Evolutionary conservation across 208 protist species (phyloP).

Genomic region (Trypanosoma mega): DNA sequence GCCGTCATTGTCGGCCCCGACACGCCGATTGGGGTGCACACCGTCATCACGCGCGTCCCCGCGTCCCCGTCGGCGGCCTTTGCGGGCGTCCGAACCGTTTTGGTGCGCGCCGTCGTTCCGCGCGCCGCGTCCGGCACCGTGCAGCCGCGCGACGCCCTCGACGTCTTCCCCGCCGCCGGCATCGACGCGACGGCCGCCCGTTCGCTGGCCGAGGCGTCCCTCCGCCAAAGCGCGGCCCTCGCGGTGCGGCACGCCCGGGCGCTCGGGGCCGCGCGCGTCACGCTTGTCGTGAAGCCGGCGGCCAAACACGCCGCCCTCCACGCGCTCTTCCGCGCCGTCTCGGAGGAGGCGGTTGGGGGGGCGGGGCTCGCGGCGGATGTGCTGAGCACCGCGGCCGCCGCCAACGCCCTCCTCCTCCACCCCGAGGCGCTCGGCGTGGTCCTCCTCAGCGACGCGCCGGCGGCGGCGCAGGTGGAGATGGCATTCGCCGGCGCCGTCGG

Average conservation of each 20-base stretch:
- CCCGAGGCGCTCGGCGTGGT: conserved; percentile 70
- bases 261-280: conserved; percentile 50
- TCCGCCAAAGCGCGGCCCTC: conserved; percentile 60
- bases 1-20: conserved; percentile 66
- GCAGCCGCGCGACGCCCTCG: conserved; percentile 74
- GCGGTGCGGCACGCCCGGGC: conserved; percentile 65
- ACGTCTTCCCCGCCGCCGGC: conserved; percentile 67
- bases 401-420: conserved; percentile 72
- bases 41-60: conserved; percentile 45
- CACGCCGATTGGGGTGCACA: conserved; percentile 58
- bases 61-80: conserved; percentile 31
- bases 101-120: conserved; percentile 77
- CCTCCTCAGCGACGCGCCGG: conserved; percentile 67
- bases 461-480: conserved; percentile 64
- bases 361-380: conserved; percentile 63
- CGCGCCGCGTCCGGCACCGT: conserved; percentile 43
- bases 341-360: conserved; percentile 46
- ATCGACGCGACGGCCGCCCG: conserved; percentile 56
- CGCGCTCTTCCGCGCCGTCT: conserved; percentile 56
- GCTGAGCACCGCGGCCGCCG: conserved; percentile 42
- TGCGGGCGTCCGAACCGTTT: conserved; percentile 50
- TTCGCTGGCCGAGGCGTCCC: conserved; percentile 41
- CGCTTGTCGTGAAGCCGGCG: conserved; percentile 73
- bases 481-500: conserved; percentile 72
- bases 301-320: conserved; percentile 74